phyloP scores from a whole-genome alignment of 2,329 filamentous ascomycete species.

The Stachybotrys echinatus region DNA sequence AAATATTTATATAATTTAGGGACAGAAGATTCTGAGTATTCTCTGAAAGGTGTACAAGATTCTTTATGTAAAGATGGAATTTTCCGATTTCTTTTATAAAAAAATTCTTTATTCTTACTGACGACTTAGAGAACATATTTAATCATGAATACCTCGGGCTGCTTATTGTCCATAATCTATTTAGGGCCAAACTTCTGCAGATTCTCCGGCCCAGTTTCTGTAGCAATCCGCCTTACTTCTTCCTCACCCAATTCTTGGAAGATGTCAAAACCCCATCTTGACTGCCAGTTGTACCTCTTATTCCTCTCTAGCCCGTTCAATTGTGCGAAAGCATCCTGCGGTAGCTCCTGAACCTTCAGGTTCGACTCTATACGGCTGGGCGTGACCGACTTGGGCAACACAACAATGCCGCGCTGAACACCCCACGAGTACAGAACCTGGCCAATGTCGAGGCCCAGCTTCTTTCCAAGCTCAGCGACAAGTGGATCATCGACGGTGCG shows the following conservation, averaged over 20 bases:
- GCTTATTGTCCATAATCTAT: too few species aligned
- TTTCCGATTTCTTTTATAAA: too few species aligned
- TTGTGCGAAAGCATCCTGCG: conserved; percentile 27
- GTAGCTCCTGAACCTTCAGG: conserved; percentile 33
- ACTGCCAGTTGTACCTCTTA: conserved; percentile 37
- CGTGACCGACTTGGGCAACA: conserved; percentile 64
- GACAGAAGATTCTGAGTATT: too few species aligned
- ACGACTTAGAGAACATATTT: too few species aligned
- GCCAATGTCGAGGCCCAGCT: conserved; percentile 32
- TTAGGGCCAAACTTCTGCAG: conserved; percentile 23
- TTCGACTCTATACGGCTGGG: conserved; percentile 62
- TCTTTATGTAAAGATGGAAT: background rate
- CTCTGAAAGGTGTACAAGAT: too few species aligned
- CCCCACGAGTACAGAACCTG: conserved; percentile 51
- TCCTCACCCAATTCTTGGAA: conserved; percentile 36
- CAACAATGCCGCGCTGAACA: conserved; percentile 56
- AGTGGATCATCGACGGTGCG: conserved; percentile 43
- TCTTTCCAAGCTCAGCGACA: conserved; percentile 40
- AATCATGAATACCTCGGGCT: too few species aligned
- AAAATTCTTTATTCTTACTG: too few species aligned
- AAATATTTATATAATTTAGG: too few species aligned
- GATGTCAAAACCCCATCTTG: conserved; percentile 37
- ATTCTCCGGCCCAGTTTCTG: conserved; percentile 27
- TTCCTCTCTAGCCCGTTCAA: conserved; percentile 33
- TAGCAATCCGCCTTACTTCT: conserved; percentile 24